Conservation (phyloP, 306 rosid genomes). For the Prunus davidiana region DNA sequence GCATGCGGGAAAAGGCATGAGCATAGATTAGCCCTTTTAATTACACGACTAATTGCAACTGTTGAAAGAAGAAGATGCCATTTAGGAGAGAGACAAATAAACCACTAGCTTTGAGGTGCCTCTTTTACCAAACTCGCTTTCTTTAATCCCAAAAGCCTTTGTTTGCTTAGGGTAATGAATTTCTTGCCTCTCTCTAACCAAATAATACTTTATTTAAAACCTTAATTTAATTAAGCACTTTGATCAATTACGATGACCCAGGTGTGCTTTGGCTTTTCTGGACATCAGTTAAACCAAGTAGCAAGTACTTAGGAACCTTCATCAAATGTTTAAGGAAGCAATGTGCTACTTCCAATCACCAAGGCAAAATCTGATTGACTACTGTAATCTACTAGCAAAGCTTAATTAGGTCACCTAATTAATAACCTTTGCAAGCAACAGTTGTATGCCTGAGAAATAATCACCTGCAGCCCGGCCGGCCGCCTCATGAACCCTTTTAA, state of each 20-base stretch:
- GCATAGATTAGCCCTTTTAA: not conserved
- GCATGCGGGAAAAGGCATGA: too few species aligned
- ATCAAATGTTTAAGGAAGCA: not conserved
- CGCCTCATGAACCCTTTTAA: not conserved
- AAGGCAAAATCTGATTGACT: too few species aligned
- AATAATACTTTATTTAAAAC: not conserved
- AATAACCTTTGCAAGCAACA: too few species aligned
- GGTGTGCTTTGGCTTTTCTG: too few species aligned
- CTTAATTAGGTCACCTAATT: not conserved
- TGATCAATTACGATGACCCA: too few species aligned
- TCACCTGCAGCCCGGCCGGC: too few species aligned
- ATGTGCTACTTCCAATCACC: not conserved
- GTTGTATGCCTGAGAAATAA: too few species aligned
- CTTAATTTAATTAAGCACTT: not conserved
- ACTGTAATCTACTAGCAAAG: too few species aligned
- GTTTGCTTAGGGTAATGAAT: not conserved
- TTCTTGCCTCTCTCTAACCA: not conserved
- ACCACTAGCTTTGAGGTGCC: conserved; percentile 7
- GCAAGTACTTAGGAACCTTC: not conserved
- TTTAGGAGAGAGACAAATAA: not conserved
- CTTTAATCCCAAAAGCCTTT: not conserved
- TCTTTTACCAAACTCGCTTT: conserved; percentile 17
- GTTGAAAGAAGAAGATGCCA: not conserved
- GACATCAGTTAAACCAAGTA: not conserved
- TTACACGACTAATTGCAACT: not conserved